These are phyloP conservation scores for Fusarium tricinctum DNA, from an alignment of 2,329 filamentous ascomycete species.

Conservation along the genomic window DNA sequence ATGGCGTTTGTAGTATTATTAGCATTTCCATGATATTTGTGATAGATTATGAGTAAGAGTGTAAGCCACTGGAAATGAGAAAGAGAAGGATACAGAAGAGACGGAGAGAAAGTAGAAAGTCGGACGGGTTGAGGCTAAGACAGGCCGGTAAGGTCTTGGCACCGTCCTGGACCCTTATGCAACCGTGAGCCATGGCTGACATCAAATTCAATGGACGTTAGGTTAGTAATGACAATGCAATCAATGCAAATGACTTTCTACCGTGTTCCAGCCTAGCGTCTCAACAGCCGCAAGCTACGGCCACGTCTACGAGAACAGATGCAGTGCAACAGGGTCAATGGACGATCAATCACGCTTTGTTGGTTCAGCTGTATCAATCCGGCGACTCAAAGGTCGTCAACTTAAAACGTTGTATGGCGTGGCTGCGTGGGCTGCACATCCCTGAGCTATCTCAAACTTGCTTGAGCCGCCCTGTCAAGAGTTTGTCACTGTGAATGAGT, in stretches of 20 bases:
- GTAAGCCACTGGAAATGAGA: slow-evolving; percentile 4
- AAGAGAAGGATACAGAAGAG: background rate
- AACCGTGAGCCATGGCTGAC: slow-evolving; percentile 36
- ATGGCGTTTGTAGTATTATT: slow-evolving; percentile 19
- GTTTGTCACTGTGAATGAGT: background rate
- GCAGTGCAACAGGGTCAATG: slow-evolving; percentile 26
- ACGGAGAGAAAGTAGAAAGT: background rate
- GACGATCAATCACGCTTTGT: slow-evolving; percentile 7
- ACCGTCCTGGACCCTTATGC: slow-evolving; percentile 37
- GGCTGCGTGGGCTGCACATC: slow-evolving; percentile 16
- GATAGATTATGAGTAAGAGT: slow-evolving; percentile 7
- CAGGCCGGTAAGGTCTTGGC: slow-evolving; percentile 21
- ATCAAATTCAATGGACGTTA: too few relatives aligned
- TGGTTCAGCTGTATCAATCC: slow-evolving; percentile 20
- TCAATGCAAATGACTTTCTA: slow-evolving; percentile 20
- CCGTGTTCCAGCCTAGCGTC: slow-evolving; percentile 21
- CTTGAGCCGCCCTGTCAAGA: slow-evolving; percentile 13
- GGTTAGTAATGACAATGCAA: background rate
- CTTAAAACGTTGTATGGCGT: slow-evolving; percentile 46
- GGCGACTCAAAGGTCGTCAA: slow-evolving; percentile 30
- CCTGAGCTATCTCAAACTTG: slow-evolving; percentile 40
- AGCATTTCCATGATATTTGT: slow-evolving; percentile 10
- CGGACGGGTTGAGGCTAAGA: background rate
- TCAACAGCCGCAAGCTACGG: slow-evolving; percentile 21
- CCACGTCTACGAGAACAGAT: slow-evolving; percentile 30